Base-by-base conservation (phyloP, 2,329 filamentous ascomycete genomes). In the Fusarium sp. region DNA sequence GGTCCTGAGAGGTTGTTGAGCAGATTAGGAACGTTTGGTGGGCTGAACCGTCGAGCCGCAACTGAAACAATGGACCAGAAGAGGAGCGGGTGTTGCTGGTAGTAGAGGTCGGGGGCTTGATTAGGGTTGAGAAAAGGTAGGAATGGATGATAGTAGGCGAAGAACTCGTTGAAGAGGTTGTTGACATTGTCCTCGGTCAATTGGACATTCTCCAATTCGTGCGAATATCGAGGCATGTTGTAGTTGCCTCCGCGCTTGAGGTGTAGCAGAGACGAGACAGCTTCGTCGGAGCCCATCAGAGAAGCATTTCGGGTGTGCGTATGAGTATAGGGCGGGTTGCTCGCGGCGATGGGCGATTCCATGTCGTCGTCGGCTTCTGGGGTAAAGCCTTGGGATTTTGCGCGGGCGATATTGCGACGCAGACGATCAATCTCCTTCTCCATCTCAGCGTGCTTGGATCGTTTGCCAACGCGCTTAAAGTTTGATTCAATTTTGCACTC, bases 401-500 rank as follows among this genome's bases (percentile, higher is more conserved):
- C 88, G 63, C 83, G 81, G 53, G 85, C 79, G 60, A 91, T 81
- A 69, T 82, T 85, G 41, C 86, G 83, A 47, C 88, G 85, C 65
- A 90, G 77, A 61, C 81, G 85, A 55, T 91, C 89, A 71, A 93
- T 91, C 76, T 93, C 90, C 77, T 88, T 90, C 74, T 92, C 91
- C 90, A 93, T 93, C 77, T 93, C 91, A 70, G 91, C 91, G 76
- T 94, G 91, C 74, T 91, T 91, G 64, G 87, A 91, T 38, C 91
- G 85, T 80, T 95, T 95, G 63, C 91, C 90, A 15, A 93, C 82
- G 68, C 91, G 88, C 82, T 93, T 93, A 79, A 94, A 94, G 76
- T 93, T 92, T 71, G 90, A 91, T 76, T 94, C 91, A 76, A 95
- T 94, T 76, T 92, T 91, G 82, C 91, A 95, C 61, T 89, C 86